Percentiles rank a stretch among this genome's conserved stretches.
phyloP scores from a whole-genome alignment of 371 early-diverging fungal genomes.

The Capillidium heterosporum region DNA sequence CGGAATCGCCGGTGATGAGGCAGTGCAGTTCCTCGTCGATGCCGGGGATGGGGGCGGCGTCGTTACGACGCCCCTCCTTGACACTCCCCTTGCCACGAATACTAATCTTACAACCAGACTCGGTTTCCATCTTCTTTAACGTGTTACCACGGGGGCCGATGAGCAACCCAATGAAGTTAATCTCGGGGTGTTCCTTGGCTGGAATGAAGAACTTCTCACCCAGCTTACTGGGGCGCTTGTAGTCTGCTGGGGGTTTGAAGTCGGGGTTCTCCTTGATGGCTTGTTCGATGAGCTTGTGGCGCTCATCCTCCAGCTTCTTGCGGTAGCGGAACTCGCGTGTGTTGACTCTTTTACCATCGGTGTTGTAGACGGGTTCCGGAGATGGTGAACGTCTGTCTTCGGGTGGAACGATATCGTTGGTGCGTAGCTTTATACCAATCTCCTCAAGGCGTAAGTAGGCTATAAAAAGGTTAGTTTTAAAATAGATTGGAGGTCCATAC shows the following conservation, averaged over 20 bases:
- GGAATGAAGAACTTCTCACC: conserved; percentile 88
- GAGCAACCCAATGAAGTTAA: conserved; percentile 92
- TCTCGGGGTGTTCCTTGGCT: conserved; percentile 83
- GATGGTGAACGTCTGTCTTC: conserved; percentile 75
- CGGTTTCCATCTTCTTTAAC: conserved; percentile 82
- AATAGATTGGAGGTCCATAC: conserved; percentile 19
- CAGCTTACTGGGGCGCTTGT: conserved; percentile 60
- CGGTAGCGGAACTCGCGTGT: conserved; percentile 83
- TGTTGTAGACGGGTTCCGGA: conserved; percentile 80
- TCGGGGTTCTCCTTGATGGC: conserved; percentile 56
- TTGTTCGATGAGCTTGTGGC: conserved; percentile 68
- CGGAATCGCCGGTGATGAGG: conserved; percentile 72
- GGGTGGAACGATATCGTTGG: conserved; percentile 63
- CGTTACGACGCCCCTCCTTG: conserved; percentile 80
- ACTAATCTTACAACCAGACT: conserved; percentile 85
- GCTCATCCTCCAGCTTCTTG: conserved; percentile 83
- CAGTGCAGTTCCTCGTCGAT: conserved; percentile 92
- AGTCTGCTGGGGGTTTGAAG: conserved; percentile 81
- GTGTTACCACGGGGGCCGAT: conserved; percentile 96
- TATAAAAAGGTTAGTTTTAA: conserved; percentile 8
- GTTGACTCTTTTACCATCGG: conserved; percentile 85
- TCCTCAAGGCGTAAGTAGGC: conserved; percentile 81
- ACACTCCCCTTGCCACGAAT: conserved; percentile 95
- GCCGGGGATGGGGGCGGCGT: conserved; percentile 26
- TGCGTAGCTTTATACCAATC: conserved; percentile 57